Evolutionary conservation across 192 early-diverging fungal species (phyloP).

Genomic region (Diversispora eburnea): DNA sequence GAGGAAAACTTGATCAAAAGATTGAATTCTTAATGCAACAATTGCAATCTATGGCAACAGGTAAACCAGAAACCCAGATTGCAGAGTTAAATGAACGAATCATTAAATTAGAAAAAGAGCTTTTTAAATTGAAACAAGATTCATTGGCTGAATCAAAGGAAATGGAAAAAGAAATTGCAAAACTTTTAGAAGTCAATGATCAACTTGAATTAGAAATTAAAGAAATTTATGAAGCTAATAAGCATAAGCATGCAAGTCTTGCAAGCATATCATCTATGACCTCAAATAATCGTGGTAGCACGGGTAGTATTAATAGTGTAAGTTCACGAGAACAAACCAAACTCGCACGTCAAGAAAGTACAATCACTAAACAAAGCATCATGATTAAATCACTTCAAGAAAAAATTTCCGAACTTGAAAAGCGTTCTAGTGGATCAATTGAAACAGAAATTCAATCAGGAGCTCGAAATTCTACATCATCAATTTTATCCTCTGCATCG

Average conservation of each 20-base stretch:
- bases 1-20: slow-evolving; percentile 11
- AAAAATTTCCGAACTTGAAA: slow-evolving; percentile 35
- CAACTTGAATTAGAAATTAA: slow-evolving; percentile 14
- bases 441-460: neutral
- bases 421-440: neutral
- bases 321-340: neutral
- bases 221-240: neutral
- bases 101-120: neutral
- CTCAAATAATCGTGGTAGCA: neutral
- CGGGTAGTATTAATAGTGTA: neutral
- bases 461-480: slow-evolving; percentile 2
- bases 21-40: slow-evolving; percentile 15
- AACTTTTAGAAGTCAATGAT: slow-evolving; percentile 3
- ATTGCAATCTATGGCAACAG: neutral
- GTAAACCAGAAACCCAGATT: neutral
- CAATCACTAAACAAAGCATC: slow-evolving; percentile 33
- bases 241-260: neutral
- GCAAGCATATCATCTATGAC: too few species aligned
- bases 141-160: slow-evolving; percentile 3
- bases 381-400: slow-evolving; percentile 40
- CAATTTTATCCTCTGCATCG: slow-evolving; percentile 1
- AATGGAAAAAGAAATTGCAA: slow-evolving; percentile 28
- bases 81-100: slow-evolving; percentile 23
- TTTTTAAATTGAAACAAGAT: neutral
- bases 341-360: slow-evolving; percentile 32